A percentile compares a stretch with the other conserved stretches of the same genome.
These are phyloP conservation scores for Candida parachauliodes DNA, from an alignment of 805 yeast genomes.

Conservation along the genomic window DNA sequence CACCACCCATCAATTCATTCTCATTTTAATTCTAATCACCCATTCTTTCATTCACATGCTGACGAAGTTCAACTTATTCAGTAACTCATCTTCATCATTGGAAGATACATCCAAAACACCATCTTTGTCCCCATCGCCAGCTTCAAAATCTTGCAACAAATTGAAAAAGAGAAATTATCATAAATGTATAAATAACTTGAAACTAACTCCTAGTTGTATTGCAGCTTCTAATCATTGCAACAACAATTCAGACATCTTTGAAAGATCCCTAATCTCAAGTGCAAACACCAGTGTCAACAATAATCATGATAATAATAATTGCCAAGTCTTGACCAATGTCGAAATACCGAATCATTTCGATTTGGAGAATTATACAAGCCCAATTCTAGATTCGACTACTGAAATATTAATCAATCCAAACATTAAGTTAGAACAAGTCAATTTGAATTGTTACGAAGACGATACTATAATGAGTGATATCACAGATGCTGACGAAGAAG, in stretches of 20 bases:
- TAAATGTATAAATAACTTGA: neutral
- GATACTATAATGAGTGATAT: slow-evolving; percentile 3
- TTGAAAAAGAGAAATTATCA: neutral
- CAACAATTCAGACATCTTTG: slow-evolving; percentile 12
- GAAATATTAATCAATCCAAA: slow-evolving; percentile 27
- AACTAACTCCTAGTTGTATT: slow-evolving; percentile 2
- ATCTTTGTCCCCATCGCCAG: neutral
- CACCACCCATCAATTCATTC: too few species aligned
- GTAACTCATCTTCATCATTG: slow-evolving; percentile 3
- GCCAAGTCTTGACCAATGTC: slow-evolving; percentile 7
- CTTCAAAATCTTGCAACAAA: neutral
- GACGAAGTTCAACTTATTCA: slow-evolving; percentile 6
- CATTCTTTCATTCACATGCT: neutral
- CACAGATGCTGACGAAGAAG: neutral
- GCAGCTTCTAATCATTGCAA: neutral
- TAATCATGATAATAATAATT: neutral
- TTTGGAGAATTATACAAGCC: slow-evolving; percentile 27
- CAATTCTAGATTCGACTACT: slow-evolving; percentile 28
- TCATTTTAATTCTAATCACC: too few species aligned
- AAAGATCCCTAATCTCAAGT: slow-evolving; percentile 11
- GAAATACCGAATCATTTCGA: slow-evolving; percentile 22
- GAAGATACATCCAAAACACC: too few species aligned
- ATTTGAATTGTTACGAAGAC: slow-evolving; percentile 13
- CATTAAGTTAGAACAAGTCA: slow-evolving; percentile 19
- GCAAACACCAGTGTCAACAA: too few species aligned